A percentile compares a stretch with the other conserved stretches of the same genome.
Evolutionary conservation across 78 protist genomes (phyloP).

Genomic region (Protostelium mycophagum): DNA sequence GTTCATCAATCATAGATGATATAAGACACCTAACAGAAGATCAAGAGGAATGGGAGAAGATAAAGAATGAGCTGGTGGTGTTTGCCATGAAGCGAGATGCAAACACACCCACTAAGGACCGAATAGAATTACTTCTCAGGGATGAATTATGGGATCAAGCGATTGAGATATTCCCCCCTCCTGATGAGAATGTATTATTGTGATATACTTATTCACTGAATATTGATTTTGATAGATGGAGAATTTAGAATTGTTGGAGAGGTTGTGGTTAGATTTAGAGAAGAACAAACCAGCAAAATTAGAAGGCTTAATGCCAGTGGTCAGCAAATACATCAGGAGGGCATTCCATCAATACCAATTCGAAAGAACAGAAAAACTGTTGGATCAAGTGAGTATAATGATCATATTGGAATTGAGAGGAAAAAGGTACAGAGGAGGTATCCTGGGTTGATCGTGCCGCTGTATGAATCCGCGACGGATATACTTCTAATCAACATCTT

Average conservation of each 20-base stretch:
- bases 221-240: neutral
- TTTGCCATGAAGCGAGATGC: constrained; percentile 48
- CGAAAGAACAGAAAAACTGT: neutral
- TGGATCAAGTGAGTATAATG: neutral
- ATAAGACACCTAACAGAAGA: constrained; percentile 36
- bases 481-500: constrained; percentile 46
- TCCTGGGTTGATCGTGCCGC: constrained; percentile 26
- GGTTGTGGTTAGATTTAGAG: neutral
- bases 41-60: constrained; percentile 42
- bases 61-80: constrained; percentile 43
- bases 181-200: neutral
- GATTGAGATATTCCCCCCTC: constrained; percentile 52
- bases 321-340: constrained; percentile 25
- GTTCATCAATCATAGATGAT: too few species aligned
- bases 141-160: constrained; percentile 41
- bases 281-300: neutral
- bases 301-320: constrained; percentile 5
- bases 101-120: constrained; percentile 16
- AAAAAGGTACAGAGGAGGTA: constrained; percentile 20
- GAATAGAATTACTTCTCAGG: constrained; percentile 41
- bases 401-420: neutral
- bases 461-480: constrained; percentile 30
- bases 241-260: neutral
- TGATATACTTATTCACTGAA: too few species aligned
- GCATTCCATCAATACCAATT: constrained; percentile 1